These are phyloP conservation scores for Pontederia crassipes DNA, from an alignment of 176 grass and related monocot genomes.

Conservation along the genomic window DNA sequence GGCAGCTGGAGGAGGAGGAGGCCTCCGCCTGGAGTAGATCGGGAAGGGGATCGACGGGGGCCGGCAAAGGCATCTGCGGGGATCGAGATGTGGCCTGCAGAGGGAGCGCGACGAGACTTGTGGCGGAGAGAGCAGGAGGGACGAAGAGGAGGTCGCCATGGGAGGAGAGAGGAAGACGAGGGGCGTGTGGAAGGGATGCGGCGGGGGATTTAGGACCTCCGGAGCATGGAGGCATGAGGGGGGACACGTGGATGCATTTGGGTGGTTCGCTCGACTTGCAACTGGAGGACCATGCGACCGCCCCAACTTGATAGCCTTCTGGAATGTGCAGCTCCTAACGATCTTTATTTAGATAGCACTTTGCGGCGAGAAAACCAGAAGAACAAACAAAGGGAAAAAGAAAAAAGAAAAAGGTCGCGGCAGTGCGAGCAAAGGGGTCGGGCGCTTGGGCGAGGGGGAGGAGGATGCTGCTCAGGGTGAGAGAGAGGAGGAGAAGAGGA, in stretches of 20 bases:
- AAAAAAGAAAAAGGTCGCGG: background rate
- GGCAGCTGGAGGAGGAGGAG: slow-evolving; percentile 10
- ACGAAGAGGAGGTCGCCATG: slow-evolving; percentile 39
- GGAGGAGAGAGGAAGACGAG: background rate
- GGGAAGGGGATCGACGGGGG: background rate
- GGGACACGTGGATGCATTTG: too few species aligned
- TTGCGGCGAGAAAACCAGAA: background rate
- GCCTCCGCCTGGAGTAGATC: background rate
- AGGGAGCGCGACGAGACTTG: background rate
- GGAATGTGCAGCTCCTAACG: too few species aligned
- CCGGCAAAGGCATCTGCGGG: too few species aligned
- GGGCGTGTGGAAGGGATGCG: background rate
- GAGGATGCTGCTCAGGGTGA: slow-evolving; percentile 68
- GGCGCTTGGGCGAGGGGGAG: slow-evolving; percentile 58
- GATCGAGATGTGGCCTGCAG: background rate
- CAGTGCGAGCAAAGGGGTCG: slow-evolving; percentile 24
- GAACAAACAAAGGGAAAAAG: background rate
- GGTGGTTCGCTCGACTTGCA: too few species aligned
- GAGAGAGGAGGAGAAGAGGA: slow-evolving; percentile 75
- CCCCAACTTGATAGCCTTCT: too few species aligned
- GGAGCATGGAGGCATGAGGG: too few species aligned
- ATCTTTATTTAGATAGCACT: too few species aligned
- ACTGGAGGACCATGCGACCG: too few species aligned
- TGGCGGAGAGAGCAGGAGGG: slow-evolving; percentile 4
- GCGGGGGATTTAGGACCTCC: background rate